Percentiles rank a stretch among this genome's conserved stretches.
Evolutionary conservation across 805 yeast species (phyloP).

Genomic region (Pichia insulana): DNA sequence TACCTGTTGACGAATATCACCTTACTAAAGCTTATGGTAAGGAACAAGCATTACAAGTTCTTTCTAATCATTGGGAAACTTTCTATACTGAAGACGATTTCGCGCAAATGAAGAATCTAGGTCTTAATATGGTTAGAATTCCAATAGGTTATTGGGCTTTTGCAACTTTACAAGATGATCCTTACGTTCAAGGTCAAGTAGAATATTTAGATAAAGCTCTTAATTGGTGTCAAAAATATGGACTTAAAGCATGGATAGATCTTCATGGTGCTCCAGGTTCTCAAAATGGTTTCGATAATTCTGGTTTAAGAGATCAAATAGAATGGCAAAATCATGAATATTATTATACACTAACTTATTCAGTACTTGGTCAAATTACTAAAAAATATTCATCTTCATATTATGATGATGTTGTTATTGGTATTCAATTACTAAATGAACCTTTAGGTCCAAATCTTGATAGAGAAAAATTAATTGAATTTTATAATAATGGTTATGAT

Average conservation of each 20-base stretch:
- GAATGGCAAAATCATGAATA: slow-evolving; percentile 46
- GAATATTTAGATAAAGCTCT: slow-evolving; percentile 67
- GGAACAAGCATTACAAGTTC: slow-evolving; percentile 40
- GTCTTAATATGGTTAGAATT: slow-evolving; percentile 78
- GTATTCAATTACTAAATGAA: slow-evolving; percentile 82
- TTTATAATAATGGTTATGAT: slow-evolving; percentile 54
- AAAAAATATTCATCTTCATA: slow-evolving; percentile 54
- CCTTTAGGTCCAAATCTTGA: slow-evolving; percentile 71
- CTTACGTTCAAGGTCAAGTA: slow-evolving; percentile 80
- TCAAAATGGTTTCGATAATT: slow-evolving; percentile 93
- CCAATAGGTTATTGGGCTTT: slow-evolving; percentile 97
- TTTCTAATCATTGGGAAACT: slow-evolving; percentile 67
- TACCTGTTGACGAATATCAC: slow-evolving; percentile 82
- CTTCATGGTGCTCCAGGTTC: slow-evolving; percentile 96
- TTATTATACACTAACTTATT: slow-evolving; percentile 39
- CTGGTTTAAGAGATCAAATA: slow-evolving; percentile 64
- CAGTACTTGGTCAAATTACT: slow-evolving; percentile 46
- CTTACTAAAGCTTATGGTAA: slow-evolving; percentile 53
- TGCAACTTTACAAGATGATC: slow-evolving; percentile 51
- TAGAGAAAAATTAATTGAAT: slow-evolving; percentile 48
- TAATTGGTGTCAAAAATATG: slow-evolving; percentile 57
- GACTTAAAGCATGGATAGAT: slow-evolving; percentile 79
- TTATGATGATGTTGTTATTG: slow-evolving; percentile 66
- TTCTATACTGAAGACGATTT: slow-evolving; percentile 75
- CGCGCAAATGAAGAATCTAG: slow-evolving; percentile 44